Evolutionary conservation across 805 yeast genomes (phyloP).

Genomic region (Metschnikowia gruessii): DNA sequence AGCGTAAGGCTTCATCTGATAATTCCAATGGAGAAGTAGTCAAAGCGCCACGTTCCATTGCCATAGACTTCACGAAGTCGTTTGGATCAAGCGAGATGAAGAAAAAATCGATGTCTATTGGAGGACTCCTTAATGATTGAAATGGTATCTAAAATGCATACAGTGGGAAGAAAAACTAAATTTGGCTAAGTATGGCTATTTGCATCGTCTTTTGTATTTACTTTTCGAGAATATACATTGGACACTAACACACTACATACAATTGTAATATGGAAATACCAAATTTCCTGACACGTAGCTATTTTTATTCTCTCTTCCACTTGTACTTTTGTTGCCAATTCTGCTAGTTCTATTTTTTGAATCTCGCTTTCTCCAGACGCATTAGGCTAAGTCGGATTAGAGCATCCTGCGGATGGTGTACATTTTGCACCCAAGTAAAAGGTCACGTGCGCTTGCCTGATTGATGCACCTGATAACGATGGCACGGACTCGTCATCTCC

Average conservation of each 20-base stretch:
- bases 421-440: slow-evolving; percentile 14
- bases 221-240: not conserved
- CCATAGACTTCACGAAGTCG: slow-evolving; percentile 21
- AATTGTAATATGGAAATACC: too few species aligned
- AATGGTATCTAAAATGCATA: not conserved
- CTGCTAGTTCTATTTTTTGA: too few species aligned
- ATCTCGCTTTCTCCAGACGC: too few species aligned
- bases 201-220: not conserved
- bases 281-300: too few species aligned
- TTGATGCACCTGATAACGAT: slow-evolving; percentile 9
- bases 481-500: not conserved
- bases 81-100: slow-evolving; percentile 15
- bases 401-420: not conserved
- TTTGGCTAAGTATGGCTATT: not conserved
- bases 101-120: slow-evolving; percentile 34
- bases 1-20: not conserved
- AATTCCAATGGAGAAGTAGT: not conserved
- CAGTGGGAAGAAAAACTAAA: not conserved
- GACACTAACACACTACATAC: not conserved
- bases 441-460: slow-evolving; percentile 24
- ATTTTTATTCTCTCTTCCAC: too few species aligned
- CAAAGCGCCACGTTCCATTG: slow-evolving; percentile 11
- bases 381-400: not conserved
- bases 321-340: too few species aligned
- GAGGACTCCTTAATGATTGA: slow-evolving; percentile 36